phyloP scores from a whole-genome alignment of 352 stramenopile species.

The Pythium aphanidermatum region DNA sequence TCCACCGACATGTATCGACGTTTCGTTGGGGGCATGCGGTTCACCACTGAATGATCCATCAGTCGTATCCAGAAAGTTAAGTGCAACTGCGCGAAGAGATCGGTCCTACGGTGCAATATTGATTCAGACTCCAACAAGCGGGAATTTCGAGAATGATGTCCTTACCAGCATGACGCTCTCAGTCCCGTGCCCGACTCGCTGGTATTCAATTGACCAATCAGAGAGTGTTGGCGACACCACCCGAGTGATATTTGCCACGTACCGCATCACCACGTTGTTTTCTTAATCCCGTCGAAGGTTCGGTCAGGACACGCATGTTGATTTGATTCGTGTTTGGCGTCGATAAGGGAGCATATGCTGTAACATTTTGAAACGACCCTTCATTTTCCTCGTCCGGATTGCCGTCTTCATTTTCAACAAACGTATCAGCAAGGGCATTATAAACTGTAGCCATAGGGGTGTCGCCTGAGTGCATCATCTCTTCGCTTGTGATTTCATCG shows the following conservation, averaged over 20 bases:
- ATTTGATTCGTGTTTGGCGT: conserved; percentile 27
- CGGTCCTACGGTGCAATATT: conserved; percentile 32
- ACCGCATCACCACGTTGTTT: conserved; percentile 8
- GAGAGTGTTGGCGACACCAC: too few relatives aligned
- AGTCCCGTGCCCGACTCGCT: conserved; percentile 29
- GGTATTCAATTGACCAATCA: too few relatives aligned
- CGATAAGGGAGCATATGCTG: conserved; percentile 36
- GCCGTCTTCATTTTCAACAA: conserved; percentile 22
- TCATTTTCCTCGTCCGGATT: conserved; percentile 13
- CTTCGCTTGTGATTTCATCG: conserved; percentile 36
- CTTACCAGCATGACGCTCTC: conserved; percentile 50
- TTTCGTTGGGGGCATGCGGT: conserved; percentile 22
- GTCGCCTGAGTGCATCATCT: conserved; percentile 24
- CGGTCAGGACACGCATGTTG: not conserved
- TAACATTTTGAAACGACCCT: conserved; percentile 41
- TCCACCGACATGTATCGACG: conserved; percentile 11
- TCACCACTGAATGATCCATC: conserved; percentile 3
- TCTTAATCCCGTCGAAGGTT: not conserved
- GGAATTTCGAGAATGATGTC: too few relatives aligned
- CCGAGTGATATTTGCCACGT: too few relatives aligned
- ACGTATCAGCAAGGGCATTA: conserved; percentile 48
- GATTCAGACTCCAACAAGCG: too few relatives aligned
- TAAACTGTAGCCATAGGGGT: conserved; percentile 30
- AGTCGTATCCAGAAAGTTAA: conserved; percentile 19
- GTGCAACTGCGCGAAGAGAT: conserved; percentile 50